Evolutionary conservation across 306 rosid species (phyloP), one percentile per base, ranked within the genome.

Genomic region (Cucumis hystrix): DNA sequence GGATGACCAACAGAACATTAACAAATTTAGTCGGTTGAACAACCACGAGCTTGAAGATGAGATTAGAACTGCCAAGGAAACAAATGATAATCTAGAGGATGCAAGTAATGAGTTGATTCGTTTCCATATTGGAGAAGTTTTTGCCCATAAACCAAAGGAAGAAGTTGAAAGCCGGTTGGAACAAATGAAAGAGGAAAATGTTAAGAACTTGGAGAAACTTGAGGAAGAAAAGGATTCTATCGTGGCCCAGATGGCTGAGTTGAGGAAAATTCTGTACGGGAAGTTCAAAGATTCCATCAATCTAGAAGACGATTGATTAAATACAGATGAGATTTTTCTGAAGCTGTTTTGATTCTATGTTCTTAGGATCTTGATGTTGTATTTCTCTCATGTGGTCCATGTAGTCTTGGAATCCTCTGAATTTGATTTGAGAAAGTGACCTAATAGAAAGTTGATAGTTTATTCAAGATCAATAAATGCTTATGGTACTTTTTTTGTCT

Each of bases 211-310:
- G 83, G 92, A 78, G 84, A 92, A 88, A 41, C 96, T 90, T 11
- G 84, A 85, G 69, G 92, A 80, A 81, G 97, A 92, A 88, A 95
- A 87, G 87, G 84, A 80, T 21, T 85, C 91, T 17, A 68, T 95
- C 52, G 77, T 92, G 51, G 89, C 90, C 67, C 96, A 95, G 87
- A 95, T 95, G 97, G 65, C 87, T 17, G 91, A 88, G 73, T 81
- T 92, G 87, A 92, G 92, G 93, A 84, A 83, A 83, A 84, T 92
- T 75, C 76, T 95, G 87, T 95, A 95, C 17, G 97, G 88, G 12
- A 95, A 95, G 85, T 92, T 95, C 91, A 88, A 92, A 63, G 98
- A 95, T 78, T 95, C 98, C 15, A 95, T 95, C 84, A 95, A 95
- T 89, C 97, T 95, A 58, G 97, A 95, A 85, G 98, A 95, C 86